Percentiles rank a stretch among this genome's conserved stretches.
These are phyloP conservation scores for Debaryomyces subglobosus DNA, from an alignment of 1,139 yeast genomes.

Conservation along the genomic window DNA sequence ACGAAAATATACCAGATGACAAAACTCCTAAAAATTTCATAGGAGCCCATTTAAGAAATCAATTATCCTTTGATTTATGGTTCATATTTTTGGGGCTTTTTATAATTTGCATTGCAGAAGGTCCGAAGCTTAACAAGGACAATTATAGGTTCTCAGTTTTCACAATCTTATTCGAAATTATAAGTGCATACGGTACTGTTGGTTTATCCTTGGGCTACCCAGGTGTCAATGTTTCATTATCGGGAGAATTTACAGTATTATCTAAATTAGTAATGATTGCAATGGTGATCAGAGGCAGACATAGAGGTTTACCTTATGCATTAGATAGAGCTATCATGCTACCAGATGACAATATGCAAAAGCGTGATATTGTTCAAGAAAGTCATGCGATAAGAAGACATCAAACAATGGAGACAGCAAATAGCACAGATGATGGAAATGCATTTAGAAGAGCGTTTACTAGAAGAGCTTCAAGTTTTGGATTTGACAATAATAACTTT, in stretches of 20 bases:
- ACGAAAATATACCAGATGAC: conserved; percentile 29
- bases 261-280: conserved; percentile 86
- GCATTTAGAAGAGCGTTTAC: conserved; percentile 9
- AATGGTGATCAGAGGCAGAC: conserved; percentile 92
- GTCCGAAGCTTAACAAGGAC: conserved; percentile 53
- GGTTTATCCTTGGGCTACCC: conserved; percentile 90
- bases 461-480: conserved; percentile 10
- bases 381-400: conserved; percentile 49
- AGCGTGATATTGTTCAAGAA: conserved; percentile 71
- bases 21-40: conserved; percentile 61
- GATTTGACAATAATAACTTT: conserved; percentile 6
- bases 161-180: conserved; percentile 79
- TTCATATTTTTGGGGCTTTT: conserved; percentile 85
- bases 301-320: conserved; percentile 93
- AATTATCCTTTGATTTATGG: conserved; percentile 94
- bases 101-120: conserved; percentile 84
- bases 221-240: conserved; percentile 63
- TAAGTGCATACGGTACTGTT: conserved; percentile 95
- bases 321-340: conserved; percentile 93
- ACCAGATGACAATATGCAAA: conserved; percentile 69
- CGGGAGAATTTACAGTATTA: conserved; percentile 68
- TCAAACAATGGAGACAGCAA: conserved; percentile 29
- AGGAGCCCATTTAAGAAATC: conserved; percentile 88
- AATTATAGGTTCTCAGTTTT: conserved; percentile 66
- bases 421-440: conserved; percentile 4